Percentiles rank a stretch among this genome's conserved stretches.
These are phyloP conservation scores for Scleromitrula shiraiana DNA, from an alignment of 2,329 filamentous ascomycete species.

Conservation along the genomic window DNA sequence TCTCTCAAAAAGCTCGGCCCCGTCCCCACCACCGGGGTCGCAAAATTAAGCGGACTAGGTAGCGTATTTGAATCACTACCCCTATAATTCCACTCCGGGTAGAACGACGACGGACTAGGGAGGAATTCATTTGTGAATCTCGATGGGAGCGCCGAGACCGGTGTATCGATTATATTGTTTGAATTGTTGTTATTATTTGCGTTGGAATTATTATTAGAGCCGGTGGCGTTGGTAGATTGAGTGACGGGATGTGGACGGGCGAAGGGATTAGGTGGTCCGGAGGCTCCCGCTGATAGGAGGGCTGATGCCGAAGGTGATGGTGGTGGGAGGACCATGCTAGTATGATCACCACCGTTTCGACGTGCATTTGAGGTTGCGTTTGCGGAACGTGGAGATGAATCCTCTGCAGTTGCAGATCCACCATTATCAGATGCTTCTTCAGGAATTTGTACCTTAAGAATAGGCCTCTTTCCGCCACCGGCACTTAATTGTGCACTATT, in stretches of 20 bases:
- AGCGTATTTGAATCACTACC: constrained; percentile 71
- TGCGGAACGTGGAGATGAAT: constrained; percentile 40
- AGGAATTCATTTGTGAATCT: constrained; percentile 84
- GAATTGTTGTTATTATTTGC: constrained; percentile 33
- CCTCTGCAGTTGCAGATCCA: constrained; percentile 54
- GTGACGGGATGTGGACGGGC: constrained; percentile 73
- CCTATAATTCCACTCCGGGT: constrained; percentile 79
- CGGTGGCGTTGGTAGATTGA: constrained; percentile 31
- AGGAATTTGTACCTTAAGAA: constrained; percentile 89
- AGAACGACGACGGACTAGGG: constrained; percentile 87
- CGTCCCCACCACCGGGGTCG: constrained; percentile 63
- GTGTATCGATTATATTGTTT: constrained; percentile 59
- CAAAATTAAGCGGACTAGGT: constrained; percentile 86
- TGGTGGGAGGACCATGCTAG: constrained; percentile 74
- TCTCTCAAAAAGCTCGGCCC: constrained; percentile 58
- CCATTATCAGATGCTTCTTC: constrained; percentile 79
- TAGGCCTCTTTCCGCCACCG: constrained; percentile 62
- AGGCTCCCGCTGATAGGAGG: constrained; percentile 81
- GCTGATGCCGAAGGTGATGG: constrained; percentile 77
- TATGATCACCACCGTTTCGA: constrained; percentile 21
- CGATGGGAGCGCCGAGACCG: constrained; percentile 88
- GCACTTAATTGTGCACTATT: constrained; percentile 57
- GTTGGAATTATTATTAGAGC: constrained; percentile 30
- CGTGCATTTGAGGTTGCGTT: constrained; percentile 20
- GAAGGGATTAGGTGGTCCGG: constrained; percentile 91